Conservation (phyloP, 257 asterid species). For the Lycium ferocissimum region DNA sequence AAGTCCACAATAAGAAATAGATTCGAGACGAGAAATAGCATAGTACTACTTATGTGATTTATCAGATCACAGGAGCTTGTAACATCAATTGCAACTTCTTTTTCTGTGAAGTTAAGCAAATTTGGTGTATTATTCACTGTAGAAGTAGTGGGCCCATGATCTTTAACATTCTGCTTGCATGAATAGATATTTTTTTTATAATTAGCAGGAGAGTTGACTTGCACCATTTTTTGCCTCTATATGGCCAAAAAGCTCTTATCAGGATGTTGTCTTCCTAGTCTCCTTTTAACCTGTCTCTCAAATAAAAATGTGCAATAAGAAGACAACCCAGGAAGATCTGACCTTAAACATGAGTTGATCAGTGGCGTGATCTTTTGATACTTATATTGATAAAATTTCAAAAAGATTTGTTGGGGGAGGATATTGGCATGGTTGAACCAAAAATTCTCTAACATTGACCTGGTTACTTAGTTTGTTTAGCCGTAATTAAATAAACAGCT, state of each 20-base stretch:
- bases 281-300: slow-evolving; percentile 1
- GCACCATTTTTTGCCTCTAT: neutral
- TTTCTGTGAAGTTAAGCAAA: neutral
- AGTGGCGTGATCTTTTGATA: neutral
- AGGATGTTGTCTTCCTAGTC: neutral
- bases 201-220: neutral
- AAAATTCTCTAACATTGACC: neutral
- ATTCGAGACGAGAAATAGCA: neutral
- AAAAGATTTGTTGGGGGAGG: neutral
- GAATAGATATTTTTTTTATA: neutral
- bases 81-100: neutral
- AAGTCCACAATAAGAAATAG: neutral
- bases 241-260: neutral
- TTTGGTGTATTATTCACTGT: neutral
- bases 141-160: slow-evolving; percentile 1
- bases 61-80: slow-evolving; percentile 4
- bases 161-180: neutral
- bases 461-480: neutral
- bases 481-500: neutral
- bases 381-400: neutral
- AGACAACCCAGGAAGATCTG: neutral
- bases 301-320: slow-evolving; percentile 6
- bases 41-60: neutral
- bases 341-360: slow-evolving; percentile 13
- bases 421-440: neutral